These are phyloP conservation scores for Gentiana straminea DNA, from an alignment of 257 asterid genomes.

Conservation along the genomic window DNA sequence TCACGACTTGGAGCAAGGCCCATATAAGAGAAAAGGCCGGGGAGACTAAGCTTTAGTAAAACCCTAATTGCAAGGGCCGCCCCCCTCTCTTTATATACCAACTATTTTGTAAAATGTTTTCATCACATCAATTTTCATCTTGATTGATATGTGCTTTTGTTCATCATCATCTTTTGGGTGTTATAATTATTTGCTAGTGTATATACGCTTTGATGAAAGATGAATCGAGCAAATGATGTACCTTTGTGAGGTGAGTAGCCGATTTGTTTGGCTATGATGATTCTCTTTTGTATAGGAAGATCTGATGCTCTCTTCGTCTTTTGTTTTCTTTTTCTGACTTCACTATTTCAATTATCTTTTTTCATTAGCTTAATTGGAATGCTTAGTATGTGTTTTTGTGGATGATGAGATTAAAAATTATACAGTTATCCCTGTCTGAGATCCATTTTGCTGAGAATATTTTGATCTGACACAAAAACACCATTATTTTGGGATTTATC, in stretches of 20 bases:
- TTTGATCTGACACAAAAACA: slow-evolving; percentile 33
- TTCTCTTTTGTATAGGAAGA: slow-evolving; percentile 76
- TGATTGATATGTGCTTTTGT: too few relatives aligned
- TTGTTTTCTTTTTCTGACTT: neutral
- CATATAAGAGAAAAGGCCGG: too few relatives aligned
- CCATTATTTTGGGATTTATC: too few relatives aligned
- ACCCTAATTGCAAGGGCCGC: too few relatives aligned
- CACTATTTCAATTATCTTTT: neutral
- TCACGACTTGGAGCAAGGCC: too few relatives aligned
- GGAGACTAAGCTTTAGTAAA: too few relatives aligned
- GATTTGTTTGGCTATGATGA: slow-evolving; percentile 32
- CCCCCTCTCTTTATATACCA: too few relatives aligned
- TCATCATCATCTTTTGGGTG: too few relatives aligned
- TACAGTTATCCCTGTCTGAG: slow-evolving; percentile 96
- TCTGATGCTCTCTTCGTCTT: slow-evolving; percentile 41
- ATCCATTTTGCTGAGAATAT: slow-evolving; percentile 11
- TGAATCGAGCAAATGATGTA: slow-evolving; percentile 41
- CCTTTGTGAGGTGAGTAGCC: slow-evolving; percentile 40
- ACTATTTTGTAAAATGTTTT: too few relatives aligned
- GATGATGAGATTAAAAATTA: slow-evolving; percentile 41
- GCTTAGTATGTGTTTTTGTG: slow-evolving; percentile 9
- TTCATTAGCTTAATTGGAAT: neutral
- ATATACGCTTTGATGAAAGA: neutral
- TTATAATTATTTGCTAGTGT: too few relatives aligned
- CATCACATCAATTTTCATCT: too few relatives aligned